phyloP scores from a whole-genome alignment of 2,329 filamentous ascomycete genomes.

The Fusarium hostae region DNA sequence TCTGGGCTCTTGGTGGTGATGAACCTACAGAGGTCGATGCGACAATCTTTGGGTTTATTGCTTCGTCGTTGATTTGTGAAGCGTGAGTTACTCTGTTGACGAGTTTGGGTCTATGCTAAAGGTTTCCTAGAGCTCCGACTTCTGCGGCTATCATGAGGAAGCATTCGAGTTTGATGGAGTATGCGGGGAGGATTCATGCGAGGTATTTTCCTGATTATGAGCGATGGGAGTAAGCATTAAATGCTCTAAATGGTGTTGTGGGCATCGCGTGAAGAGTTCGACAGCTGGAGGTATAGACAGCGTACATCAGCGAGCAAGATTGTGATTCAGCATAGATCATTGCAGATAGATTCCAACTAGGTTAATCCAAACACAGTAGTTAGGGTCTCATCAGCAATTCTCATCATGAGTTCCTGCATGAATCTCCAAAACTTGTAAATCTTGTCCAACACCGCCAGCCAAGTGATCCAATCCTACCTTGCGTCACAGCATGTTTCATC shows the following conservation, averaged over 20 bases:
- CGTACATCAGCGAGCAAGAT: neutral
- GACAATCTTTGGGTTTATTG: conserved; percentile 67
- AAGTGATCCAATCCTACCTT: neutral
- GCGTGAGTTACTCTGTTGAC: conserved; percentile 58
- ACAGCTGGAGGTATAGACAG: no score
- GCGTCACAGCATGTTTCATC: conserved; percentile 18
- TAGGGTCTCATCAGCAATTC: neutral
- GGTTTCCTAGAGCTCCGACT: conserved; percentile 55
- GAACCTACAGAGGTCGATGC: conserved; percentile 68
- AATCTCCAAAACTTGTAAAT: neutral
- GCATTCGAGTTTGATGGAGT: conserved; percentile 63
- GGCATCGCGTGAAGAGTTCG: neutral
- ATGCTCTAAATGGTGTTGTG: neutral
- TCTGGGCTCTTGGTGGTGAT: conserved; percentile 67
- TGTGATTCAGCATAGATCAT: no score
- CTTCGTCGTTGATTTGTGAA: conserved; percentile 60
- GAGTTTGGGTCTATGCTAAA: neutral
- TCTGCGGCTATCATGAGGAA: conserved; percentile 57
- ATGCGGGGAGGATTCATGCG: conserved; percentile 66
- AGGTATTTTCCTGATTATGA: conserved; percentile 69
- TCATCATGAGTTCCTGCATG: neutral
- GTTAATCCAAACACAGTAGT: no score
- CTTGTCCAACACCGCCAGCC: neutral
- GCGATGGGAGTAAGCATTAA: conserved; percentile 44
- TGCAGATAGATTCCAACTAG: neutral